These are phyloP conservation scores for Beauveria varroae DNA, from an alignment of 2,329 filamentous ascomycete genomes.

Conservation along the genomic window DNA sequence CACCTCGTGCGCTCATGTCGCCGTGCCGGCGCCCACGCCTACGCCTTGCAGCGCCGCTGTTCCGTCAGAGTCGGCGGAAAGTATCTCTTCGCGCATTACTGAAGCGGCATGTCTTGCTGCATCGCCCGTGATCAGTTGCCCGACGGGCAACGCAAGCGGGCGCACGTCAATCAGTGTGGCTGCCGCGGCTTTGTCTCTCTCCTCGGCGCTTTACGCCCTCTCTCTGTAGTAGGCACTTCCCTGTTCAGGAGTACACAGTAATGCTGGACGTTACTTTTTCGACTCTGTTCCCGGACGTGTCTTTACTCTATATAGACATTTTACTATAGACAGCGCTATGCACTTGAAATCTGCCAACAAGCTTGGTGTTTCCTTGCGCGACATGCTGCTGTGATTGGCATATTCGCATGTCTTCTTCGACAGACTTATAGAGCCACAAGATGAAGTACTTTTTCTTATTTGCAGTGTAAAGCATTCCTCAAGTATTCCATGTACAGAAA, in stretches of 20 bases:
- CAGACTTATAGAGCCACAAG: no score
- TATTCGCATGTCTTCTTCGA: no score
- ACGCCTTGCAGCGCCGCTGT: neutral
- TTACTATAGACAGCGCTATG: neutral
- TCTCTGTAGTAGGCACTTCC: neutral
- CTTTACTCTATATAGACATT: neutral
- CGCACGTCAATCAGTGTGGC: neutral
- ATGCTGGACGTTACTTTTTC: neutral
- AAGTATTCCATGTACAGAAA: no score
- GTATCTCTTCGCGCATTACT: neutral
- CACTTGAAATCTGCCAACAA: no score
- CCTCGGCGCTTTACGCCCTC: neutral
- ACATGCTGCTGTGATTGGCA: no score
- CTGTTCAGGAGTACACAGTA: neutral
- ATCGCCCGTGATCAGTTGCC: neutral
- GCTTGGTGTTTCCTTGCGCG: no score
- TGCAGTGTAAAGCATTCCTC: no score
- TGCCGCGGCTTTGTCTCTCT: neutral
- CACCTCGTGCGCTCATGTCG: neutral
- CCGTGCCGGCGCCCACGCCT: neutral
- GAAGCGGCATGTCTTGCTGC: neutral
- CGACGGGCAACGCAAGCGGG: neutral
- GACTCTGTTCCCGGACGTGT: neutral
- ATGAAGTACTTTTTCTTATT: no score
- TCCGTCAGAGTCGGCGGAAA: neutral